Evolutionary conservation across 305 asterid species (phyloP), one percentile per base, ranked within the genome.

Genomic region (Fraxinus latifolia): DNA sequence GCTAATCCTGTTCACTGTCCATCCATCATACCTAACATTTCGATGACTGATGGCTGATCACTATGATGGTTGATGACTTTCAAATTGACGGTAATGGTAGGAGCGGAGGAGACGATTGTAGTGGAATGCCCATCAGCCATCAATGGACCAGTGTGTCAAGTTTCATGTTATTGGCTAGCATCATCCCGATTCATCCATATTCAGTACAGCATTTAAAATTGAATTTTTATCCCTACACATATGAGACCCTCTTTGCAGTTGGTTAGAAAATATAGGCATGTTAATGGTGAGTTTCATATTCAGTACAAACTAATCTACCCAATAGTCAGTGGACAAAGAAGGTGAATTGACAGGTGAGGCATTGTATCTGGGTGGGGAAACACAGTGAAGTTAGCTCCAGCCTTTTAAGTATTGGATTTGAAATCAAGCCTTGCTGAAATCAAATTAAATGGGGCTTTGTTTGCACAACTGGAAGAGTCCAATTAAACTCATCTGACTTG

Each of bases 391-490:
- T 27, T 27, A 27, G 29, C 29, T 27, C 29, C 29, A 27, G 29
- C 29, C 29, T 27, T 27, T 27, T 27, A 88, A 90, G 94, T 65
- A 86, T 91, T 53, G 98, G 97, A 80, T 89, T 92, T 80, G 97
- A 91, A 88, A 88, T 90, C 83, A 94, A 94, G 86, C 92, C 95
- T 85, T 88, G 94, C 89, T 93, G 88, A 93, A 82, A 78, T 68
- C 19, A 72, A 27, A 27, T 27, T 27, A 34, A 70, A 74, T 27
- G 62, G 23, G 44, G 60, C 8, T 37, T 37, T 6, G 62, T 32
- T 37, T 36, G 47, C 58, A 17, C 76, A 14, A 14, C 47, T 5
- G 4, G 67, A 67, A 62, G 79, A 76, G 70, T 47, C 31, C 55
- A 42, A 78, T 14, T 58, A 53, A 73, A 79, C 21, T 68, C 4